Percentiles rank a stretch among this genome's conserved stretches.
Conservation (phyloP, 441 rosid species). For the Arabidopsis lyrata region DNA sequence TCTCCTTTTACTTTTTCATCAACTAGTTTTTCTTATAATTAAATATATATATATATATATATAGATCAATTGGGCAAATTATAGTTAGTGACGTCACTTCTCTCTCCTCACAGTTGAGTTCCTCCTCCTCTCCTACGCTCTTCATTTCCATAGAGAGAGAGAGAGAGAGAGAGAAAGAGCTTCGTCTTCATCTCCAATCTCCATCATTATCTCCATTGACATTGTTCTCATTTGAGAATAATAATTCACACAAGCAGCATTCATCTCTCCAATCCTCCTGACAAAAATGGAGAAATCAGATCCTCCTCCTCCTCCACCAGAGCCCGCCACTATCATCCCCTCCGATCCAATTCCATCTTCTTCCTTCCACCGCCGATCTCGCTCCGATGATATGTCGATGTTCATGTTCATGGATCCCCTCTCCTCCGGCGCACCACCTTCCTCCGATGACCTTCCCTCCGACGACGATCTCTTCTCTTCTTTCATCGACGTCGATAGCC, state of each 20-base stretch:
- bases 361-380: slow-evolving; percentile 68
- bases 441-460: slow-evolving; percentile 70
- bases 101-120: slow-evolving; percentile 38
- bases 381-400: slow-evolving; percentile 61
- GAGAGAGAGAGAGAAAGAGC: slow-evolving; percentile 32
- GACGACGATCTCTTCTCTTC: slow-evolving; percentile 88
- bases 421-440: slow-evolving; percentile 50
- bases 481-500: slow-evolving; percentile 77
- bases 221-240: not conserved
- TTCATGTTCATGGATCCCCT: slow-evolving; percentile 56
- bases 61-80: slow-evolving; percentile 23
- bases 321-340: not conserved
- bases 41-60: too few species aligned
- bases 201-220: slow-evolving; percentile 17
- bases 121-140: not conserved
- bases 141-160: slow-evolving; percentile 6
- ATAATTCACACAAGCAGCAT: not conserved
- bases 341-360: not conserved
- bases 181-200: slow-evolving; percentile 23
- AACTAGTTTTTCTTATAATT: not conserved
- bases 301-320: slow-evolving; percentile 5
- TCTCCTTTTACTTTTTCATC: slow-evolving; percentile 37
- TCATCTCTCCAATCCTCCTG: not conserved
- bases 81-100: slow-evolving; percentile 42
- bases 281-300: slow-evolving; percentile 40